These are phyloP conservation scores for Linaria vulgaris DNA, from an alignment of 257 asterid species.

Conservation along the genomic window DNA sequence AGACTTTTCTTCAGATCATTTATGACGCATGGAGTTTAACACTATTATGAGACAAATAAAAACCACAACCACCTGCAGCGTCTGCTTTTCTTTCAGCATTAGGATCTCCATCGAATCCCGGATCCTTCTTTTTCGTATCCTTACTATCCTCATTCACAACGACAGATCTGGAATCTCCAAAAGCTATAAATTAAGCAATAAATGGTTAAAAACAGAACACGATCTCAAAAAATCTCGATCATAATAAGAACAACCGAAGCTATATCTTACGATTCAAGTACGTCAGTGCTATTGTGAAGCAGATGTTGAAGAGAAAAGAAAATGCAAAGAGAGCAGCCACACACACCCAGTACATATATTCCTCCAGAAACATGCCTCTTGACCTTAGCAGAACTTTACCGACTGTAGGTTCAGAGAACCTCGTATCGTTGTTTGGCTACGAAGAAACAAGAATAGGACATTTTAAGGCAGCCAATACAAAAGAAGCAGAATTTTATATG, in stretches of 20 bases:
- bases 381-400: slow-evolving; percentile 53
- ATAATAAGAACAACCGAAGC: neutral
- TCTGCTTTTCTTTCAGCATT: slow-evolving; percentile 20
- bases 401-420: slow-evolving; percentile 47
- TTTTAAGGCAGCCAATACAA: neutral
- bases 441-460: neutral
- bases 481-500: too few relatives aligned
- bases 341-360: slow-evolving; percentile 66
- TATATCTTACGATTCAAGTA: slow-evolving; percentile 55
- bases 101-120: slow-evolving; percentile 31
- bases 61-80: neutral
- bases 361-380: slow-evolving; percentile 68
- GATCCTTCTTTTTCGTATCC: slow-evolving; percentile 34
- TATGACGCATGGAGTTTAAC: too few relatives aligned
- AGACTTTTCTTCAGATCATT: too few relatives aligned
- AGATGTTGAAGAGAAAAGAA: slow-evolving; percentile 58
- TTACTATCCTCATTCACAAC: slow-evolving; percentile 33
- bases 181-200: slow-evolving; percentile 39
- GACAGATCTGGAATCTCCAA: slow-evolving; percentile 55
- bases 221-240: neutral
- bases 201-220: neutral
- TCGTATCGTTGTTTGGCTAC: slow-evolving; percentile 42
- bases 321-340: slow-evolving; percentile 53
- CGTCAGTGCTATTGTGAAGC: slow-evolving; percentile 63
- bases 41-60: too few relatives aligned